Base-by-base conservation (phyloP, 306 rosid species). In the Casuarina glauca region DNA sequence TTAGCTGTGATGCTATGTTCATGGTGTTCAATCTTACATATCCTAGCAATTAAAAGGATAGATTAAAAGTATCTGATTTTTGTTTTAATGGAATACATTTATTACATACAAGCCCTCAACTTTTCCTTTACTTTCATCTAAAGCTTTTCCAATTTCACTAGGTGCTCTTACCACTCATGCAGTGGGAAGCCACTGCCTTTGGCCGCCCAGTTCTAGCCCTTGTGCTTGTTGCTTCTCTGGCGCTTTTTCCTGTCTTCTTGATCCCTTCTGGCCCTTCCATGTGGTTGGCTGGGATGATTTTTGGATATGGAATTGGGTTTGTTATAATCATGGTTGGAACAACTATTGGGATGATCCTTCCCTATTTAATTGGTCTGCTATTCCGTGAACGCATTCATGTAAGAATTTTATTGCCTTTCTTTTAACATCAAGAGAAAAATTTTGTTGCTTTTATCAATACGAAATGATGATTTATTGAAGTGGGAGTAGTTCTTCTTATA, bases 261-360 rank as follows among this genome's bases (percentile, higher is more conserved):
- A 83, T 96, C 71, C 99, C 98, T 74, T 93, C 99, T 44, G 98
- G 97, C 55, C 99, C 99, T 81, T 96, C 99, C 84, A 93, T 96
- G 99, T 96, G 99, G 98, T 82, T 96, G 88, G 97, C 99, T 43
- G 98, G 98, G 75, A 96, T 96, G 98, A 96, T 93, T 71, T 95
- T 96, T 86, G 99, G 99, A 75, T 93, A 96, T 83, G 99, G 96
- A 73, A 85, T 91, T 55, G 98, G 99, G 60, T 96, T 96, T 52
- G 82, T 91, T 52, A 96, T 96, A 70, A 96, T 96, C 78, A 91
- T 96, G 99, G 93, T 75, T 72, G 99, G 99, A 72, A 96, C 99
- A 85, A 96, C 99, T 53, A 74, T 93, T 79, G 99, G 99, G 78
- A 96, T 96, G 99, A 86, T 96, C 75, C 94, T 96, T 48, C 99